These are phyloP conservation scores for Picea abies DNA, from an alignment of 83 land plant genomes.

Conservation along the genomic window DNA sequence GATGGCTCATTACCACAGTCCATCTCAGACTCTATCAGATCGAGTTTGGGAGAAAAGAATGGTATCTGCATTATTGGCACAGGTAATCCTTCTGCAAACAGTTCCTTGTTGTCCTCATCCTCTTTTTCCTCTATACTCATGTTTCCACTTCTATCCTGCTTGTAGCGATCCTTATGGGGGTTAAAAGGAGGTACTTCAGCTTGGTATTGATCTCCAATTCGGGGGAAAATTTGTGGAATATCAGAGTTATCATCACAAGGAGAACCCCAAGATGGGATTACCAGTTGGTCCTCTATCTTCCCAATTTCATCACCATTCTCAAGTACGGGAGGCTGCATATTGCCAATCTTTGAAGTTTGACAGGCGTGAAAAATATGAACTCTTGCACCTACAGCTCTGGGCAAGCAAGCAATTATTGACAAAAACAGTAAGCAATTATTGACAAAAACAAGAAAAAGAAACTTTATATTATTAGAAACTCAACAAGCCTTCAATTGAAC, in stretches of 20 bases:
- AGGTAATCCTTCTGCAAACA: slow-evolving; percentile 27
- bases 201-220: slow-evolving; percentile 66
- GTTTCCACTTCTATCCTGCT: background rate
- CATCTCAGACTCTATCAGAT: background rate
- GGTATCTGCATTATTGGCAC: slow-evolving; percentile 30
- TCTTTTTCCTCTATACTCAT: background rate
- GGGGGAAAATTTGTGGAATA: slow-evolving; percentile 35
- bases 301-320: slow-evolving; percentile 14
- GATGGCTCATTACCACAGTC: slow-evolving; percentile 9
- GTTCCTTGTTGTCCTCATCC: slow-evolving; percentile 8
- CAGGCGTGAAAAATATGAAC: background rate
- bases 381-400: background rate
- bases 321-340: slow-evolving; percentile 4
- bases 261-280: background rate
- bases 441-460: background rate
- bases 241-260: slow-evolving; percentile 23
- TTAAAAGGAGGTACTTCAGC: slow-evolving; percentile 41
- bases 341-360: background rate
- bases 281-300: slow-evolving; percentile 11
- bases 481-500: background rate
- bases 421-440: background rate
- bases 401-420: slow-evolving; percentile 1
- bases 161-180: background rate
- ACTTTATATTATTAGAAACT: background rate
- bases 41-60: background rate